Evolutionary conservation across 1,284 basidiomycete species (phyloP).

Genomic region (Pseudozyma sp.): DNA sequence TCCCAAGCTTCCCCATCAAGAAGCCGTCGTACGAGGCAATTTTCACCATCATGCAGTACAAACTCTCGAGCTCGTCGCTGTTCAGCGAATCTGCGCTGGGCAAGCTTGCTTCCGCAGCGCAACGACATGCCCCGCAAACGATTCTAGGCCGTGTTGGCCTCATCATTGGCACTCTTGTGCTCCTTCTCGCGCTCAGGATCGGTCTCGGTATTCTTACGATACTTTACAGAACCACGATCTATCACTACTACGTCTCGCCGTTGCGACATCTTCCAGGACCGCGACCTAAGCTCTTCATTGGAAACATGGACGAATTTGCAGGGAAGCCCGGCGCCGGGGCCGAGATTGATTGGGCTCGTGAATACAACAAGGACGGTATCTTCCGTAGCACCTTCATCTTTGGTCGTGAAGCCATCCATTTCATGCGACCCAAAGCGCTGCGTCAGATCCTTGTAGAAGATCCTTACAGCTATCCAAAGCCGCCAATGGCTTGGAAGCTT

Average conservation of each 20-base stretch:
- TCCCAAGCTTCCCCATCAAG: not conserved
- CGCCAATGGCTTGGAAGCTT: constrained; percentile 39
- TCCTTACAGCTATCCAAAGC: constrained; percentile 52
- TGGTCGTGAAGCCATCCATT: constrained; percentile 43
- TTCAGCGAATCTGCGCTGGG: constrained; percentile 26
- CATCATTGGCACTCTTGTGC: constrained; percentile 2
- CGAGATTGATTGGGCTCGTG: constrained; percentile 39
- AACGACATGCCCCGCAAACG: constrained; percentile 18
- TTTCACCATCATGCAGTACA: constrained; percentile 22
- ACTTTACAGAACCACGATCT: constrained; percentile 42
- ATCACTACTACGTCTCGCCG: constrained; percentile 42
- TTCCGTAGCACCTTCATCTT: constrained; percentile 43
- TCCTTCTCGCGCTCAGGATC: constrained; percentile 7
- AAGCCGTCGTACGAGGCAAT: not conserved
- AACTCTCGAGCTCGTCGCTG: constrained; percentile 20
- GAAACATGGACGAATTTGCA: constrained; percentile 41
- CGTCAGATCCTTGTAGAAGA: constrained; percentile 52
- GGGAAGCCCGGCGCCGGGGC: constrained; percentile 31
- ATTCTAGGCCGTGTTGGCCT: constrained; percentile 8
- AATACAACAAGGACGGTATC: constrained; percentile 33
- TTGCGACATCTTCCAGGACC: constrained; percentile 49
- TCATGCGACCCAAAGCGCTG: constrained; percentile 39
- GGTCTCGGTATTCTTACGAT: constrained; percentile 12
- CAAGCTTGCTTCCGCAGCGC: constrained; percentile 12
- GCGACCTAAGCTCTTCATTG: constrained; percentile 34